Conservation (phyloP, 2,329 filamentous ascomycete genomes). For the Aspergillus ibericus region DNA sequence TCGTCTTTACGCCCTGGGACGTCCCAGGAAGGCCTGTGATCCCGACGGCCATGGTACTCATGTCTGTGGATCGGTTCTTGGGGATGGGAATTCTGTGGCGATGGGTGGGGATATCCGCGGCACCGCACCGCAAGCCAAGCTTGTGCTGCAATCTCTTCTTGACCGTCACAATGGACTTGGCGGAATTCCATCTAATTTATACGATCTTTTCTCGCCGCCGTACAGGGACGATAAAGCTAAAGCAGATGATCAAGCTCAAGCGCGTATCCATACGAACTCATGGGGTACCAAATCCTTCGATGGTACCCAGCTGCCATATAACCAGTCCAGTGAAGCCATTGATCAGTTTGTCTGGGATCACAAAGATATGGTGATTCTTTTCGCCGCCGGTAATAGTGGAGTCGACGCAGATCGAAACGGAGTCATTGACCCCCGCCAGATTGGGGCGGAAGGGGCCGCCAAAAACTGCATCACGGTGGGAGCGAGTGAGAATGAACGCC, state of each 20-base stretch:
- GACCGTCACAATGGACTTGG: neutral
- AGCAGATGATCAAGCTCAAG: neutral
- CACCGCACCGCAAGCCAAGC: neutral
- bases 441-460: conserved; percentile 1
- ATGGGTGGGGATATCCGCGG: neutral
- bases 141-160: neutral
- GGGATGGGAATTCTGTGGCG: neutral
- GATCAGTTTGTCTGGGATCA: conserved; percentile 4
- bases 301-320: neutral
- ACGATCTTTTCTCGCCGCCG: neutral
- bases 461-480: conserved; percentile 9
- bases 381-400: neutral
- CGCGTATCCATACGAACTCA: conserved; percentile 6
- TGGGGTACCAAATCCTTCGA: neutral
- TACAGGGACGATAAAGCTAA: neutral
- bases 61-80: conserved; percentile 5
- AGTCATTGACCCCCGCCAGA: neutral
- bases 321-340: neutral
- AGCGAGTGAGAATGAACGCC: neutral
- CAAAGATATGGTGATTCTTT: neutral
- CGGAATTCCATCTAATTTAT: neutral
- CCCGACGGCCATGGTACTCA: conserved; percentile 5
- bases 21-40: neutral
- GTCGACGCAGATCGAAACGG: neutral
- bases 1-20: conserved; percentile 1